phyloP scores from a whole-genome alignment of 257 asterid species.

The Echites panduratus region DNA sequence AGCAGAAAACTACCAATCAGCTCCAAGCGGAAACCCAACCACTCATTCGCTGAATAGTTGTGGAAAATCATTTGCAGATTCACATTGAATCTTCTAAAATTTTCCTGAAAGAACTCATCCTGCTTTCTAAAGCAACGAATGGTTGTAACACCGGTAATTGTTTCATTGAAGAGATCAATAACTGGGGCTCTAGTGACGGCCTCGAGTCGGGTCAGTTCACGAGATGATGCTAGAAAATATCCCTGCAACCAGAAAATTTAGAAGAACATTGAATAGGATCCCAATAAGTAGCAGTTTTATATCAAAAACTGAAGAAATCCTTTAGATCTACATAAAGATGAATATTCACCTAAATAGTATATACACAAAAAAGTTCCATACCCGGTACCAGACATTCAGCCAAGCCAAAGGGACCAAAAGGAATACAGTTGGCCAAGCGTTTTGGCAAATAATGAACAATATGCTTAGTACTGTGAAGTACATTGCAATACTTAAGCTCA shows the following conservation, averaged over 20 bases:
- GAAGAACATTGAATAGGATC: background rate
- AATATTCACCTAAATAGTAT: background rate
- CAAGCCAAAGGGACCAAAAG: conserved; percentile 52
- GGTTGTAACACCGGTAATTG: conserved; percentile 60
- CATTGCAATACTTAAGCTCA: conserved; percentile 28
- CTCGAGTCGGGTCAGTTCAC: conserved; percentile 65
- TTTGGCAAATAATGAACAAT: conserved; percentile 42
- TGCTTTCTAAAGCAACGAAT: conserved; percentile 57
- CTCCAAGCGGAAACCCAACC: conserved; percentile 80
- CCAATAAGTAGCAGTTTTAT: too few species aligned
- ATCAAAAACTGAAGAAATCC: background rate
- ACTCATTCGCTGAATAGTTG: conserved; percentile 62
- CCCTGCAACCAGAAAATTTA: conserved; percentile 31
- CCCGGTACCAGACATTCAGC: conserved; percentile 74
- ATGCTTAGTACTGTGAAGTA: conserved; percentile 40
- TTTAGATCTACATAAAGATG: background rate
- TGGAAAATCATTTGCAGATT: conserved; percentile 59
- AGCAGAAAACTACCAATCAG: conserved; percentile 54
- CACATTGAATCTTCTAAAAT: conserved; percentile 43
- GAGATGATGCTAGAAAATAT: conserved; percentile 57
- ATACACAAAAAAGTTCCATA: conserved; percentile 18
- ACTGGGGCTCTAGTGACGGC: conserved; percentile 66
- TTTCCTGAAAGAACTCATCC: conserved; percentile 42
- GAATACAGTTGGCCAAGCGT: conserved; percentile 66
- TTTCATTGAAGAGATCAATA: conserved; percentile 72